Evolutionary conservation across 2,329 filamentous ascomycete species (phyloP).

Genomic region (Lasiodiplodia theobromae): DNA sequence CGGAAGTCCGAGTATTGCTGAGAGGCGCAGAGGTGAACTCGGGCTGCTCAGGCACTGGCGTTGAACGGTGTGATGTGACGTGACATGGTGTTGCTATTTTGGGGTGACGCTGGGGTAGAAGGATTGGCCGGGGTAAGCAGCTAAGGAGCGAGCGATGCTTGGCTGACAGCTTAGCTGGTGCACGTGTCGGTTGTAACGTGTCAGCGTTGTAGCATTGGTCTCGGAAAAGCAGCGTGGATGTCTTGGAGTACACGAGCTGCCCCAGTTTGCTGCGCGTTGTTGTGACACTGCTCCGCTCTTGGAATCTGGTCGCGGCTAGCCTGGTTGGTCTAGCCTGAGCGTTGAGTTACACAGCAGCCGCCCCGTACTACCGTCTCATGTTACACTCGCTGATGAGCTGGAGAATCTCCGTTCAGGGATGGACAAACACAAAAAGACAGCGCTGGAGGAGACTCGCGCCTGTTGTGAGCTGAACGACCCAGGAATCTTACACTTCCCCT

Average conservation of each 20-base stretch:
- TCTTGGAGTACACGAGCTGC: not conserved
- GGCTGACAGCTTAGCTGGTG: not conserved
- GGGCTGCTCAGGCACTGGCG: not conserved
- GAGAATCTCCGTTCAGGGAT: too few species aligned
- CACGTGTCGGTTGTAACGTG: not conserved
- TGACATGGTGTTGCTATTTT: constrained; percentile 12
- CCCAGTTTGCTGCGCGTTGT: too few species aligned
- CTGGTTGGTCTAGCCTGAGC: too few species aligned
- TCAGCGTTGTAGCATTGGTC: not conserved
- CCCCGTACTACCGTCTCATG: too few species aligned
- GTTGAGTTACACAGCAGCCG: not conserved
- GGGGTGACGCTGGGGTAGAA: not conserved
- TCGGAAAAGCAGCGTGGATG: not conserved
- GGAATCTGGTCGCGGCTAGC: too few species aligned
- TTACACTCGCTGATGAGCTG: too few species aligned
- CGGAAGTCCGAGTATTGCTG: too few species aligned
- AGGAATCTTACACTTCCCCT: too few species aligned
- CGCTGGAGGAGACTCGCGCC: too few species aligned
- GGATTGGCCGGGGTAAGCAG: not conserved
- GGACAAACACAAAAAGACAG: too few species aligned
- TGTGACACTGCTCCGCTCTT: too few species aligned
- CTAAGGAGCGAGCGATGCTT: not conserved
- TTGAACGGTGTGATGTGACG: not conserved
- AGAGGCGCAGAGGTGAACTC: not conserved
- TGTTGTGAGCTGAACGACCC: too few species aligned